Evolutionary conservation across 2,329 filamentous ascomycete species (phyloP).

Genomic region (Alternaria sp.): DNA sequence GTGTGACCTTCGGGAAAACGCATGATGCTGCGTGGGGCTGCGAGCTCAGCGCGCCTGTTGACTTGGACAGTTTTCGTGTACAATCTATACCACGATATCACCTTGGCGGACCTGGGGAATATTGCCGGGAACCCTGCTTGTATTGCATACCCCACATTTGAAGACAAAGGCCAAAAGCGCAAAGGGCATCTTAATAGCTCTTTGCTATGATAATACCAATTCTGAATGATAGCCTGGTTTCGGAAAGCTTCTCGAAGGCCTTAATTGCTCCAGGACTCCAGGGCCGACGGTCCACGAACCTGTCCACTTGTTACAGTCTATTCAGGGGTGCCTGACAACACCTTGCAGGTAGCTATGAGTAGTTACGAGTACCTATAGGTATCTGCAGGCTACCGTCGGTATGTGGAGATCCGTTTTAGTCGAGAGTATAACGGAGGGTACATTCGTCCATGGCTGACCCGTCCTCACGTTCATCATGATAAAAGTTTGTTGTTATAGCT

Average conservation of each 20-base stretch:
- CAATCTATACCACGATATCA: not conserved
- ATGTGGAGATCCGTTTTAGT: conserved; percentile 22
- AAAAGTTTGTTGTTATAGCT: conserved; percentile 20
- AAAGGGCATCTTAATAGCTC: conserved; percentile 26
- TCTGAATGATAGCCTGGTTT: conserved; percentile 20
- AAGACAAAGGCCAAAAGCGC: conserved; percentile 18
- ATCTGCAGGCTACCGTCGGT: conserved; percentile 1
- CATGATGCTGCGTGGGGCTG: not conserved
- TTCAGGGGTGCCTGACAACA: conserved; percentile 17
- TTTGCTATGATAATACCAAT: conserved; percentile 15
- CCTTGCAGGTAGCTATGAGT: not conserved
- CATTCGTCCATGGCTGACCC: conserved; percentile 20
- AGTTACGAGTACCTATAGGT: not conserved
- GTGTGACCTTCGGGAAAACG: not conserved
- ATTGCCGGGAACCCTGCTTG: conserved; percentile 22
- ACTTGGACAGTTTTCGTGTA: not conserved
- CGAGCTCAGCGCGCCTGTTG: not conserved
- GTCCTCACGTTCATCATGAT: conserved; percentile 18
- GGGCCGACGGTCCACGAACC: conserved; percentile 38
- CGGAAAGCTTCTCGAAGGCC: conserved; percentile 38
- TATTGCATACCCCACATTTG: conserved; percentile 22
- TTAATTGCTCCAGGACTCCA: conserved; percentile 23
- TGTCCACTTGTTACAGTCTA: conserved; percentile 24
- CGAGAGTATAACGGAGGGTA: conserved; percentile 20
- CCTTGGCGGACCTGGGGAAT: conserved; percentile 7